Conservation (phyloP, 495 filamentous ascomycete genomes). For the Hypoxylon fuscum region DNA sequence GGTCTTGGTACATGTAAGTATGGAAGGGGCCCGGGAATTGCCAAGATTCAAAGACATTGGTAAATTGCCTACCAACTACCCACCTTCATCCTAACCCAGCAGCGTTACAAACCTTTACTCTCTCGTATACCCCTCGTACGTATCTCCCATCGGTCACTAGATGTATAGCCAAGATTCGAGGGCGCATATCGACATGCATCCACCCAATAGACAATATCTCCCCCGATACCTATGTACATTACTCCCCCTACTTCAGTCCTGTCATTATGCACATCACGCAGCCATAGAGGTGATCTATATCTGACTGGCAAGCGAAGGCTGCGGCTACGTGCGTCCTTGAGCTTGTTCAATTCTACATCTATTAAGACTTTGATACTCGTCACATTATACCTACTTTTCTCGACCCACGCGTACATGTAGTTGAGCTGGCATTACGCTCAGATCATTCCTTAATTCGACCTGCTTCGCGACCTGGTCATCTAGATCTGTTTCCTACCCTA, state of each 20-base stretch:
- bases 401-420: neutral
- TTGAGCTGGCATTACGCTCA: constrained; percentile 3
- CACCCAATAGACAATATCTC: constrained; percentile 12
- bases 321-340: constrained; percentile 29
- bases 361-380: constrained; percentile 16
- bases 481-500: neutral
- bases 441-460: constrained; percentile 18
- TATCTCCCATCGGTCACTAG: too few species aligned
- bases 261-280: constrained; percentile 15
- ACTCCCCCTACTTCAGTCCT: constrained; percentile 7
- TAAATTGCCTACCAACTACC: too few species aligned
- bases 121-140: neutral
- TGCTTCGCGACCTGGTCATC: constrained; percentile 2
- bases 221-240: constrained; percentile 22
- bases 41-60: constrained; percentile 3
- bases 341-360: constrained; percentile 19
- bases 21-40: constrained; percentile 5
- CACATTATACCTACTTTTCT: constrained; percentile 7
- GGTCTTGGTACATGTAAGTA: neutral
- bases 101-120: neutral
- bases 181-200: constrained; percentile 17
- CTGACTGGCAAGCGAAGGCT: constrained; percentile 24
- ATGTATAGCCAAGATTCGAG: constrained; percentile 30
- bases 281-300: constrained; percentile 21
- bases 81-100: neutral